phyloP scores from a whole-genome alignment of 331 rosid species.

The Acacia concinna region DNA sequence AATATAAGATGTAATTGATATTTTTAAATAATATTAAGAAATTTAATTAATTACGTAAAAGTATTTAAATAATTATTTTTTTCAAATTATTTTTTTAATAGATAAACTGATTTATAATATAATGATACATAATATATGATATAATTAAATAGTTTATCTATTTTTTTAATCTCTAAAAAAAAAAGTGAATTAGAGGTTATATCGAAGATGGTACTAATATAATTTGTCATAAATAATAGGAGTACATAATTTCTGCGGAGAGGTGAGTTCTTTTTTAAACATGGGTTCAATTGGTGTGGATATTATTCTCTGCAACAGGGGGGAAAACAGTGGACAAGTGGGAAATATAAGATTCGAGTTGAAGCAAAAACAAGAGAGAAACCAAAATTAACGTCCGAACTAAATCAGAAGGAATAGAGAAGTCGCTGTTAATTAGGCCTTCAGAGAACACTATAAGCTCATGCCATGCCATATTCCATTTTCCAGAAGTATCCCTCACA shows the following conservation, averaged over 20 bases:
- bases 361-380: neutral
- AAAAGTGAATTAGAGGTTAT: too few species aligned
- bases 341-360: neutral
- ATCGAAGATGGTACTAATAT: too few species aligned
- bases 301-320: neutral
- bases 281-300: neutral
- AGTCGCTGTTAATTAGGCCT: neutral
- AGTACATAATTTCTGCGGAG: neutral
- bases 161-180: too few species aligned
- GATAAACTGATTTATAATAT: too few species aligned
- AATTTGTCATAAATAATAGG: too few species aligned
- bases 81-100: too few species aligned
- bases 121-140: too few species aligned
- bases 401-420: neutral
- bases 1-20: too few species aligned
- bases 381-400: neutral
- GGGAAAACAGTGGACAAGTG: neutral
- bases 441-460: conserved; percentile 30
- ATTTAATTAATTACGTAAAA: too few species aligned
- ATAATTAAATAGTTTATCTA: too few species aligned
- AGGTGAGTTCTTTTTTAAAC: neutral
- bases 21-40: too few species aligned
- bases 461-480: neutral
- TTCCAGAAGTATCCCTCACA: neutral
- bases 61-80: too few species aligned